Conservation (phyloP, 495 filamentous ascomycete species). For the Chaetomium fimeti region DNA sequence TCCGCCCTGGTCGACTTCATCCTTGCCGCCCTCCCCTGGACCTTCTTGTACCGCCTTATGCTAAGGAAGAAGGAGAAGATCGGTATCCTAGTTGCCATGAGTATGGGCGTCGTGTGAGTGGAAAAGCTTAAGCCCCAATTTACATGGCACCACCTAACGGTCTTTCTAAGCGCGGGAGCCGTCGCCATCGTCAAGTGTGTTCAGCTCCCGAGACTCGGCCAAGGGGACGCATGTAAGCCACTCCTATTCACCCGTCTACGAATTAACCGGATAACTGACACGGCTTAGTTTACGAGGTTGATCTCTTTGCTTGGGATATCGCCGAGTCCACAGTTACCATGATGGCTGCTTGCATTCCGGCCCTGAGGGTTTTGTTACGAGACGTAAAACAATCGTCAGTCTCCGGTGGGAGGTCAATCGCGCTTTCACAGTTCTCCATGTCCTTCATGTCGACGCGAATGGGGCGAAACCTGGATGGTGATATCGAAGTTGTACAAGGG, state of each 20-base stretch:
- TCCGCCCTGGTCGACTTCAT: constrained; percentile 35
- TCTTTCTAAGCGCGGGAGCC: not conserved
- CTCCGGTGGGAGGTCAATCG: no score
- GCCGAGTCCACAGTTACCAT: constrained; percentile 34
- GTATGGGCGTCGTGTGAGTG: constrained; percentile 32
- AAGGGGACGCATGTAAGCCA: constrained; percentile 20
- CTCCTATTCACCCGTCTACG: not conserved
- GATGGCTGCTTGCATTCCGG: constrained; percentile 38
- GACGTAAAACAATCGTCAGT: not conserved
- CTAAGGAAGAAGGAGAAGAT: constrained; percentile 28
- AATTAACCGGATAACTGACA: no score
- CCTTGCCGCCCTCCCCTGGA: constrained; percentile 34
- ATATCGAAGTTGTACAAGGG: no score
- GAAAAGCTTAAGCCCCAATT: not conserved
- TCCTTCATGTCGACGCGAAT: no score
- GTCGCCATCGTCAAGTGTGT: constrained; percentile 20
- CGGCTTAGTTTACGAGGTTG: constrained; percentile 15
- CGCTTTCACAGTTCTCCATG: no score
- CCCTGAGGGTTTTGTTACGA: constrained; percentile 29
- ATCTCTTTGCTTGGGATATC: constrained; percentile 32
- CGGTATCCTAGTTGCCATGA: constrained; percentile 39
- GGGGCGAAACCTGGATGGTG: no score
- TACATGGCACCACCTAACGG: not conserved
- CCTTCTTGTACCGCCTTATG: not conserved
- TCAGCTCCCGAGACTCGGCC: constrained; percentile 12